A percentile compares a stretch with the other conserved stretches of the same genome.
Evolutionary conservation across 2,329 filamentous ascomycete species (phyloP).

Genomic region (Fusarium lyarnte): DNA sequence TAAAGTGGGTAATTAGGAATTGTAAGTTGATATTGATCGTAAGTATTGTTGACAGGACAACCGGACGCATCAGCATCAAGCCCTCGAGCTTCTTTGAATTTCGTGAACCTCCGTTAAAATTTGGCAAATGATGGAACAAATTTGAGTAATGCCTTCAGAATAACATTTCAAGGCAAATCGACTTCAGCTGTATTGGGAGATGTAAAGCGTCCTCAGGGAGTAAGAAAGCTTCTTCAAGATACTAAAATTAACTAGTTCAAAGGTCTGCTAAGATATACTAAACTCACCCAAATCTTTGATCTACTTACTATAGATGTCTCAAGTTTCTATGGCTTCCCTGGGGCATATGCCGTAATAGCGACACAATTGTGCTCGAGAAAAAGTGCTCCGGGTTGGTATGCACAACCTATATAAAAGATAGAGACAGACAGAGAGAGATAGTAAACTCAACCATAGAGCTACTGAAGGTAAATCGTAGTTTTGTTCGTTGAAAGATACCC

Average conservation of each 20-base stretch:
- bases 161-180: background rate
- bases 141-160: background rate
- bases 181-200: background rate
- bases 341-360: background rate
- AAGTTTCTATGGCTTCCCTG: background rate
- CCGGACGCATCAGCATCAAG: background rate
- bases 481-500: background rate
- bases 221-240: background rate
- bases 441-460: background rate
- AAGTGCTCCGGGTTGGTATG: background rate
- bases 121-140: background rate
- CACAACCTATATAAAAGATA: background rate
- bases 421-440: background rate
- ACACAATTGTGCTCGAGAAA: background rate
- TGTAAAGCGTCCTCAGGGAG: no score
- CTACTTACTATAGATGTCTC: no score
- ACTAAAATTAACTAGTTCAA: background rate
- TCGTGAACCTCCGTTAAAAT: background rate
- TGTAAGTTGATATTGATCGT: no score
- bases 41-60: background rate
- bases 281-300: background rate
- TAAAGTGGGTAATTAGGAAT: no score
- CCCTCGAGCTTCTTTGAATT: background rate
- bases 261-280: background rate
- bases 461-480: background rate